phyloP scores from a whole-genome alignment of 176 grass and related monocot genomes.

The Hordeum vulgare region MorexV3_pseudomolecules_assembly NC_058524.1:554832608-554833107 shows the following conservation, averaged over 20 bases:
- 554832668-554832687: slow-evolving; percentile 72
- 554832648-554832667: slow-evolving; percentile 73
- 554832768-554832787: slow-evolving; percentile 66
- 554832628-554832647: slow-evolving; percentile 81
- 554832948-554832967: not conserved
- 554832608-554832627: slow-evolving; percentile 4
- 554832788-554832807: slow-evolving; percentile 71
- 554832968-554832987: not conserved
- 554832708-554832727: slow-evolving; percentile 30
- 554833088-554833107: slow-evolving; percentile 35
- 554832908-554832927: slow-evolving; percentile 11
- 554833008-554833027: not conserved
- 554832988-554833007: not conserved
- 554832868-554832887: slow-evolving; percentile 85
- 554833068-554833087: not conserved
- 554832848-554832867: slow-evolving; percentile 71
- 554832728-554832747: slow-evolving; percentile 38
- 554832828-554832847: slow-evolving; percentile 63
- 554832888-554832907: slow-evolving; percentile 54
- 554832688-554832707: slow-evolving; percentile 83
- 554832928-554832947: not conserved
- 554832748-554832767: slow-evolving; percentile 67
- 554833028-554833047: not conserved
- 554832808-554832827: slow-evolving; percentile 66
- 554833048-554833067: not conserved